Evolutionary conservation across 2,329 filamentous ascomycete species (phyloP), one percentile per base, ranked within the genome.

Genomic region (Pseudopyricularia cyperi): DNA sequence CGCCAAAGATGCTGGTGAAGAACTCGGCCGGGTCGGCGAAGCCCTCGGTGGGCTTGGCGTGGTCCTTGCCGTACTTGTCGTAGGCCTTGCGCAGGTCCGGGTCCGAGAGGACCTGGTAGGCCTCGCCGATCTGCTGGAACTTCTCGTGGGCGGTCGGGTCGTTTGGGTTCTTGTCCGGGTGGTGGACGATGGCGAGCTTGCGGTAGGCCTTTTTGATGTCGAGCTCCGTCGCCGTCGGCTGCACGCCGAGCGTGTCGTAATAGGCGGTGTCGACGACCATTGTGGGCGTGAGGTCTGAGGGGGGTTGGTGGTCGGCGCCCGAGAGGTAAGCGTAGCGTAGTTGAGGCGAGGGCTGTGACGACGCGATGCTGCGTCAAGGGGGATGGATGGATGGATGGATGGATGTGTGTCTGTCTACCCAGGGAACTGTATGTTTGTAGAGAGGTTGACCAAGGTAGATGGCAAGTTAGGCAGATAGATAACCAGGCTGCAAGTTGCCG

Each of bases 161-260:
- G 63, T 90, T 88, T 53, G 91, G 93, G 69, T 98, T 98, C 75
- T 98, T 98, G 73, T 98, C 93, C 57, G 89, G 89, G 68, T 96
- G 91, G 62, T 95, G 88, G 59, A 90, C 80, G 67, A 97, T 96
- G 60, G 93, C 93, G 59, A 93, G 79, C 71, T 91, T 96, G 65
- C 90, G 82, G 71, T 96, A 96, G 28, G 90, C 90, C 73, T 95
- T 95, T 70, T 96, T 96, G 71, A 96, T 96, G 66, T 96, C 89
- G 50, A 95, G 79, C 66, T 91, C 87, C 37, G 87, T 85, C 30
- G 90, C 91, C 52, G 85, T 88, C 58, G 89, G 84, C 70, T 83
- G 75, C 62, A 96, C 89, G 63, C 86, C 87, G 37, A 96, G 76
- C 60, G 81, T 82, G 69, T 95, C 89, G 70, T 94, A 94, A 71